Conservation (phyloP, 2,329 filamentous ascomycete species). For the Exophiala sp. region DNA sequence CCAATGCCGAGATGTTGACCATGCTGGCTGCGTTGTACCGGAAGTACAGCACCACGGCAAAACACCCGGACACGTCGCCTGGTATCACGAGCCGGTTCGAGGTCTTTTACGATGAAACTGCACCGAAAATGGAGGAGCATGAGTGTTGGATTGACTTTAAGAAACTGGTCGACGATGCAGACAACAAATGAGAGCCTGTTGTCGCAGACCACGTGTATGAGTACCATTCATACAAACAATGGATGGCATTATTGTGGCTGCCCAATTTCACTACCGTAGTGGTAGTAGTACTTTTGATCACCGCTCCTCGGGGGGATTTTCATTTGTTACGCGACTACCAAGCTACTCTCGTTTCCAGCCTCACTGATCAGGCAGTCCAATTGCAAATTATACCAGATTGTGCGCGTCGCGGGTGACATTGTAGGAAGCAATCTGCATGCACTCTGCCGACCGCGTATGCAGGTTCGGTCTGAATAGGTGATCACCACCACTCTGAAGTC, state of each 20-base stretch:
- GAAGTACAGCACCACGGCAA: slow-evolving; percentile 38
- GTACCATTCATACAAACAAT: too few species aligned
- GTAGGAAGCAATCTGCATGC: too few species aligned
- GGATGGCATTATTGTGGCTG: neutral
- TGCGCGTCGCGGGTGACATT: too few species aligned
- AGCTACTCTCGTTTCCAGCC: too few species aligned
- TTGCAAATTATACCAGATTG: too few species aligned
- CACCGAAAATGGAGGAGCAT: slow-evolving; percentile 26
- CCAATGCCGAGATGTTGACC: slow-evolving; percentile 52
- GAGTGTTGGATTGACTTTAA: slow-evolving; percentile 26
- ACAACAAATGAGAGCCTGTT: neutral
- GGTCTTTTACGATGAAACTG: slow-evolving; percentile 31
- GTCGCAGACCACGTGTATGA: neutral
- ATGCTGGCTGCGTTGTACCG: slow-evolving; percentile 46
- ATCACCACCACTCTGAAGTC: neutral
- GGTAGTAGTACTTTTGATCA: too few species aligned
- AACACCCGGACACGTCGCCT: slow-evolving; percentile 28
- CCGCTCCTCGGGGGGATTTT: too few species aligned
- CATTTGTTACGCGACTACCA: too few species aligned
- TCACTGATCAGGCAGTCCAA: too few species aligned
- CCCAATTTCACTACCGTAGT: too few species aligned
- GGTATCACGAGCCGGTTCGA: slow-evolving; percentile 34
- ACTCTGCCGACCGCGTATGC: neutral
- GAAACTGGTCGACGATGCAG: slow-evolving; percentile 5
- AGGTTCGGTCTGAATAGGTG: neutral